A percentile compares a stretch with the other conserved stretches of the same genome.
Conservation (phyloP, 1,284 basidiomycete genomes). For the Xerocomus minutiporus region DNA sequence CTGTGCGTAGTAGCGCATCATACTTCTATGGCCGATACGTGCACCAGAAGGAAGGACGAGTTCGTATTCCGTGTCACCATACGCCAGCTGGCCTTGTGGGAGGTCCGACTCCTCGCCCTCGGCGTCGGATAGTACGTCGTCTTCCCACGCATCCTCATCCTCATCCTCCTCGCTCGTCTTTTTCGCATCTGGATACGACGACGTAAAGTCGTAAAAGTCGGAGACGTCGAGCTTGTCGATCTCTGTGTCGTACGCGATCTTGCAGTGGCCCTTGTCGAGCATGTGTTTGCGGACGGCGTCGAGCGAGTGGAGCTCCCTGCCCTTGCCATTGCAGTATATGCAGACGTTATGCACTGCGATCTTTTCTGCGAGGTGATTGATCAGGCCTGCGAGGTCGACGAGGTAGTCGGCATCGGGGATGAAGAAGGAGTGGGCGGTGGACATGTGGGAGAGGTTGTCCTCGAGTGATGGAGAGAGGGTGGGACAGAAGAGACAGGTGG, state of each 20-base stretch:
- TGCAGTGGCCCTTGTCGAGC: slow-evolving; percentile 93
- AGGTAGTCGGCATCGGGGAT: slow-evolving; percentile 93
- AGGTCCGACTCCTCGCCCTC: slow-evolving; percentile 39
- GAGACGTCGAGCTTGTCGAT: slow-evolving; percentile 82
- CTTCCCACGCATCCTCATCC: slow-evolving; percentile 22
- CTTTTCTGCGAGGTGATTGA: slow-evolving; percentile 90
- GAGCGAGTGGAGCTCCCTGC: slow-evolving; percentile 73
- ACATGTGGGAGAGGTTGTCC: slow-evolving; percentile 86
- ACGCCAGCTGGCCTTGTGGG: slow-evolving; percentile 54
- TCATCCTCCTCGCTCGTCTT: slow-evolving; percentile 15
- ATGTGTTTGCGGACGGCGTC: slow-evolving; percentile 91
- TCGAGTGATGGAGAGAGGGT: slow-evolving; percentile 50
- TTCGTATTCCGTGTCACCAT: slow-evolving; percentile 78
- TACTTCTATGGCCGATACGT: slow-evolving; percentile 86
- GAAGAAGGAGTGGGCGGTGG: slow-evolving; percentile 86
- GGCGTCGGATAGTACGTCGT: slow-evolving; percentile 23
- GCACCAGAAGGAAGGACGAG: slow-evolving; percentile 94
- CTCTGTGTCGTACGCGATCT: slow-evolving; percentile 86
- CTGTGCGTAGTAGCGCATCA: no score
- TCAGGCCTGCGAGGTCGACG: slow-evolving; percentile 76
- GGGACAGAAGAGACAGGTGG: slow-evolving; percentile 87
- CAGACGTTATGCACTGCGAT: slow-evolving; percentile 91
- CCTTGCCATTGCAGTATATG: slow-evolving; percentile 81
- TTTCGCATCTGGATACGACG: slow-evolving; percentile 59
- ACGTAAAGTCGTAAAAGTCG: slow-evolving; percentile 91